Evolutionary conservation across 202 grass and related monocot species (phyloP).

Genomic region (Schoenoplectus tabernaemontani): DNA sequence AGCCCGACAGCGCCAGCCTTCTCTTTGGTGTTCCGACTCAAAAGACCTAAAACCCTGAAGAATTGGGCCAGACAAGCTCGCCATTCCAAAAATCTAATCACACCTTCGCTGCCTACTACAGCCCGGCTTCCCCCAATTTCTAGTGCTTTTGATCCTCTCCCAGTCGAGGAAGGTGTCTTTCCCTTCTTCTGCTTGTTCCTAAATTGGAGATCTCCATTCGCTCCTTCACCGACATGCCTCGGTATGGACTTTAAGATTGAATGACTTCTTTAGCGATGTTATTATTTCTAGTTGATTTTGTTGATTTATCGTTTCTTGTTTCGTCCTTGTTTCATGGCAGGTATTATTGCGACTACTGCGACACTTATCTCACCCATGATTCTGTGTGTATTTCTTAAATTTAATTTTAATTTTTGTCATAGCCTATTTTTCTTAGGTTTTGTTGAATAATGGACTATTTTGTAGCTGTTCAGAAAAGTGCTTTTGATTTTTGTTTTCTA

Average conservation of each 20-base stretch:
- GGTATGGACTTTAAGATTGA: constrained; percentile 2
- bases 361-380: constrained; percentile 97
- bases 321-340: constrained; percentile 27
- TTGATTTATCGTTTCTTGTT: background rate
- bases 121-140: background rate
- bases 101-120: background rate
- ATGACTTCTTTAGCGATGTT: background rate
- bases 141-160: background rate
- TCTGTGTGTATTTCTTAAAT: constrained; percentile 40
- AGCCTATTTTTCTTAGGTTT: background rate
- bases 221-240: constrained; percentile 1
- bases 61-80: too few species aligned
- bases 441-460: background rate
- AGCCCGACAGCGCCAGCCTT: too few species aligned
- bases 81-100: background rate
- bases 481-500: too few species aligned
- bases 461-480: too few species aligned
- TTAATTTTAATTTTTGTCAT: background rate
- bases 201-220: constrained; percentile 2
- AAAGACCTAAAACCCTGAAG: too few species aligned
- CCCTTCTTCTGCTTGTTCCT: too few species aligned
- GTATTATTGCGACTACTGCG: constrained; percentile 97
- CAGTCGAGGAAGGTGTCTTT: background rate
- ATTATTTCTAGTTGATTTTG: background rate
- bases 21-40: too few species aligned